Evolutionary conservation across 495 filamentous ascomycete species (phyloP), one percentile per base, ranked within the genome.

Genomic region (Letharia lupina): DNA sequence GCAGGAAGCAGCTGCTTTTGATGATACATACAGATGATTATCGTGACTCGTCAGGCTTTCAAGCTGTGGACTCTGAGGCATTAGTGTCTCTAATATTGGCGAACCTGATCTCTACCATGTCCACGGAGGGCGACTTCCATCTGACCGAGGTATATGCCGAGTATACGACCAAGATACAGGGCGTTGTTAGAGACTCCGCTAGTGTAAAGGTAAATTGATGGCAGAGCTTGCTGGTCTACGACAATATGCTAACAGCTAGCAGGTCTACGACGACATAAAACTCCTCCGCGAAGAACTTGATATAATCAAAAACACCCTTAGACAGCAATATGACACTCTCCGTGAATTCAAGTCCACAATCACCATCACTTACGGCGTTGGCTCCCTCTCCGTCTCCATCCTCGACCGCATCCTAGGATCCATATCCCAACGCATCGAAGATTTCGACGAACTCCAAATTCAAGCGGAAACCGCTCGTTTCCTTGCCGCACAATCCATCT

Each of bases 201-300:
- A 54, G 47, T 50, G 62, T 63, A 9, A 63, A 63, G 54, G 44
- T 20, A 47, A 47, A 4, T 20, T 3, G 2, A 18, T 74, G 77
- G 44, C 68, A 69, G n/a, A 71, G 74, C 33, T 75, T 80, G 42
- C 70, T 69, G 31, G 65, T 69, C 45, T 74, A 76, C 33, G 69
- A 65, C 20, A 68, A 71, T 6, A 71, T 75, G 66, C 69, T 74
- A 42, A 67, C 31, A 37, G 31, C 48, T 12, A 58, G 62, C 35
- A 52, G n/a, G 73, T 78, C 59, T 75, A 80, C 62, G 67, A 76
- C 62, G 66, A 71, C 33, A 72, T 80, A 28, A 68, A 67, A 12
- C 68, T 72, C 20, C 70, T 79, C 11, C 71, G 74, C 33, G 74
- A 79, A 67, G 76, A 80, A 65, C 68, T 79, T 33, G 67, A 68